These are phyloP conservation scores for Golubevia pallescens DNA, from an alignment of 1,284 basidiomycete species.

Conservation along the genomic window DNA sequence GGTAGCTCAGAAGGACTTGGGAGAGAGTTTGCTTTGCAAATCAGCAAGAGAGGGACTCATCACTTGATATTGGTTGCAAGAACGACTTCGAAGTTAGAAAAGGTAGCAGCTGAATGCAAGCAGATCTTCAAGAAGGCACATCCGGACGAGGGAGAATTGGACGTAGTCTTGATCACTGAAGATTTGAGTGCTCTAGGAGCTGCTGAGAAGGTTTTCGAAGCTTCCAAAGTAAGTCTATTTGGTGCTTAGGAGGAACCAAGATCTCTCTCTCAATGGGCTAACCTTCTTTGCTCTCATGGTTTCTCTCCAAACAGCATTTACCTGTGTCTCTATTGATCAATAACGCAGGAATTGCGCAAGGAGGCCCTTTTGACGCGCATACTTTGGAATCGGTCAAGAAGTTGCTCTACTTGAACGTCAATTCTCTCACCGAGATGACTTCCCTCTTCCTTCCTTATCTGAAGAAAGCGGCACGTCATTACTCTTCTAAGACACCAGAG, in stretches of 20 bases:
- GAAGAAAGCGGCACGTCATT: constrained; percentile 13
- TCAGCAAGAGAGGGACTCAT: constrained; percentile 18
- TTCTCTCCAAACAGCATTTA: no score
- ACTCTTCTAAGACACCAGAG: constrained; percentile 7
- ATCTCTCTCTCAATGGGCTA: no score
- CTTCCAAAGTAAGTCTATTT: no score
- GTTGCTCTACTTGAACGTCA: constrained; percentile 17
- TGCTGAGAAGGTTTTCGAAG: constrained; percentile 14
- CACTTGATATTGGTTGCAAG: constrained; percentile 16
- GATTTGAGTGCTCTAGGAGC: constrained; percentile 19
- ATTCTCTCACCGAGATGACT: constrained; percentile 19
- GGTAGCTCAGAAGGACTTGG: constrained; percentile 21
- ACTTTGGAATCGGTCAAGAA: constrained; percentile 11
- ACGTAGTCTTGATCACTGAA: constrained; percentile 14
- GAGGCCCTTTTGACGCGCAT: constrained; percentile 20
- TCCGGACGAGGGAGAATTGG: constrained; percentile 5
- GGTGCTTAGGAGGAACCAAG: no score
- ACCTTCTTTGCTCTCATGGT: no score
- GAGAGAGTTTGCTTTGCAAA: constrained; percentile 13
- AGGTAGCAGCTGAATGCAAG: background rate
- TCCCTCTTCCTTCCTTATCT: constrained; percentile 17
- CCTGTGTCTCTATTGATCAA: constrained; percentile 20
- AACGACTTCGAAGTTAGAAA: constrained; percentile 11
- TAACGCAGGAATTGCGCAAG: constrained; percentile 24
- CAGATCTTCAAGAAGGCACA: no score